Conservation (phyloP, 2,329 filamentous ascomycete species). For the Knoxdaviesia proteae region DNA sequence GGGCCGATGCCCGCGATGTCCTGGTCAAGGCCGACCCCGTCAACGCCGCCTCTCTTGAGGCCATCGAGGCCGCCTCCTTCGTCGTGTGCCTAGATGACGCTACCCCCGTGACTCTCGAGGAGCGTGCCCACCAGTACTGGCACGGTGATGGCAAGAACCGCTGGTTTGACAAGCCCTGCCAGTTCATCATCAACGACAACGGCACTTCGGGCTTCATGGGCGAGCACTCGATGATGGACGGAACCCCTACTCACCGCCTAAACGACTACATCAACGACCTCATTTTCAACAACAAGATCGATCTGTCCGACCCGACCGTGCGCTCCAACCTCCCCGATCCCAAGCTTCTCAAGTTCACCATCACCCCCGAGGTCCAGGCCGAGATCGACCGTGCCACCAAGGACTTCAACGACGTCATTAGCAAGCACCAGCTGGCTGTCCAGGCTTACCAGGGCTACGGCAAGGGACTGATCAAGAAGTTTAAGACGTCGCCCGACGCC, state of each 20-base stretch:
- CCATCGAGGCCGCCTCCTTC: constrained; percentile 78
- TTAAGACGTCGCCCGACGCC: constrained; percentile 92
- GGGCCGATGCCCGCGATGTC: constrained; percentile 62
- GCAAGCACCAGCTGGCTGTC: constrained; percentile 73
- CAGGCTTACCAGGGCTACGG: constrained; percentile 95
- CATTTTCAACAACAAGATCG: constrained; percentile 87
- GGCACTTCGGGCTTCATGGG: constrained; percentile 94
- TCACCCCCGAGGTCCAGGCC: constrained; percentile 50
- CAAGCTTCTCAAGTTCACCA: constrained; percentile 52
- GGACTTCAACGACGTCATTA: constrained; percentile 67
- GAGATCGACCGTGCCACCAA: constrained; percentile 61
- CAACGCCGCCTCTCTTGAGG: constrained; percentile 59
- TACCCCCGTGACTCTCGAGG: constrained; percentile 76
- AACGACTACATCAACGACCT: constrained; percentile 87
- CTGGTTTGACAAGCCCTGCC: constrained; percentile 95
- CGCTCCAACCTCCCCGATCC: constrained; percentile 76
- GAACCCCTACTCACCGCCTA: constrained; percentile 86
- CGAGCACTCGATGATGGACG: constrained; percentile 99
- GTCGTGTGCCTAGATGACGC: constrained; percentile 86
- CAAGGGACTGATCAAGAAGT: constrained; percentile 97
- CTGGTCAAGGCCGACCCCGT: constrained; percentile 56
- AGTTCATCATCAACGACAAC: constrained; percentile 97
- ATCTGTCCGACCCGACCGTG: constrained; percentile 58
- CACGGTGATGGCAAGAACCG: constrained; percentile 89
- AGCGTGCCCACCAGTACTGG: constrained; percentile 94